phyloP scores from a whole-genome alignment of 345 rosid genomes.

The Lumnitzera littorea region DNA sequence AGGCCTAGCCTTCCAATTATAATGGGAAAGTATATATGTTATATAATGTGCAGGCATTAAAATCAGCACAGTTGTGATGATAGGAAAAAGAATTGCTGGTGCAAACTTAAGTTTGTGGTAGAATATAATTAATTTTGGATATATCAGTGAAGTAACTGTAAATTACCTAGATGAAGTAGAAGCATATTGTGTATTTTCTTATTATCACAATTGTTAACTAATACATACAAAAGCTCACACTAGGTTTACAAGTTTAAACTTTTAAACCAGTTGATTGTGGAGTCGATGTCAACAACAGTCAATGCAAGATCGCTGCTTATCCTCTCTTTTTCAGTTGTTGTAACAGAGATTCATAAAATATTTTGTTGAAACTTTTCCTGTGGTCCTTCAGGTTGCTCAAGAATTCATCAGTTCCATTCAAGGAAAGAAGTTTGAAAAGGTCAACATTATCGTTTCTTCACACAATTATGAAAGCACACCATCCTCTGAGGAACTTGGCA shows the following conservation, averaged over 20 bases:
- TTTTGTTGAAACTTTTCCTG: conserved; percentile 8
- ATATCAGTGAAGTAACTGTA: too few species aligned
- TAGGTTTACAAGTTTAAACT: too few species aligned
- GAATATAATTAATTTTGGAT: not conserved
- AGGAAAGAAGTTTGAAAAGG: conserved; percentile 40
- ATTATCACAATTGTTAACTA: too few species aligned
- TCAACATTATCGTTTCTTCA: conserved; percentile 52
- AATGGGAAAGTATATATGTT: not conserved
- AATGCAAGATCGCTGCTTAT: not conserved
- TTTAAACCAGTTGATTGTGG: too few species aligned
- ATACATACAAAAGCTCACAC: too few species aligned
- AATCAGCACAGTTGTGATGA: not conserved
- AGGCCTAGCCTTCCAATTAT: not conserved
- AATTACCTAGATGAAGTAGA: too few species aligned
- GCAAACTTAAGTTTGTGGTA: not conserved
- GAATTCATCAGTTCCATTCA: conserved; percentile 33
- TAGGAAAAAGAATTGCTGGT: too few species aligned
- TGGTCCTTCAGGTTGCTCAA: conserved; percentile 40
- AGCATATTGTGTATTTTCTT: too few species aligned
- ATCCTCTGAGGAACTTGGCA: conserved; percentile 39
- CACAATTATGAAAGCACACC: conserved; percentile 49
- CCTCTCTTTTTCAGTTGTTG: not conserved
- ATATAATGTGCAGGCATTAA: not conserved
- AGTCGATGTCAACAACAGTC: too few species aligned
- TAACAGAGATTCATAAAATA: not conserved